phyloP scores from a whole-genome alignment of 139 green algal genomes.

The Chlorella sp. region DNA sequence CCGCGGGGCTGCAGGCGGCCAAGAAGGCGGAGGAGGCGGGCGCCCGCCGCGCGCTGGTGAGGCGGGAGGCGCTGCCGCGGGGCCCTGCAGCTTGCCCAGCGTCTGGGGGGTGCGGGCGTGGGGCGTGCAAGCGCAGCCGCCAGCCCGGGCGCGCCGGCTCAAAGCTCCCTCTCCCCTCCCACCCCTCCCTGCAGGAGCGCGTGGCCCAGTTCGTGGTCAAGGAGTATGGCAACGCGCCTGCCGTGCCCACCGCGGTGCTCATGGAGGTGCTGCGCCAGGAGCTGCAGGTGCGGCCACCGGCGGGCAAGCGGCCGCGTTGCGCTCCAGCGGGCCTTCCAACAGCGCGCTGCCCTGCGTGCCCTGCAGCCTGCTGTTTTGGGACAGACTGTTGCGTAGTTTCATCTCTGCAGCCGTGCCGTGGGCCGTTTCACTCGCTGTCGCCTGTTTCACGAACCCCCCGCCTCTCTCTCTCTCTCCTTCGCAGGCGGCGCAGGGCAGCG shows the following conservation, averaged over 20 bases:
- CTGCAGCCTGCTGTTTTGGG: not conserved
- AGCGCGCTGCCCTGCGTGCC: not conserved
- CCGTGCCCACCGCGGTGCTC: constrained; percentile 63
- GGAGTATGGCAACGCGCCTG: constrained; percentile 55
- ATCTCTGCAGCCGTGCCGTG: not conserved
- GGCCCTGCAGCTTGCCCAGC: too few species aligned
- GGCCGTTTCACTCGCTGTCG: too few species aligned
- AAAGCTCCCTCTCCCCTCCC: not conserved
- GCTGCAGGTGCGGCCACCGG: constrained; percentile 64
- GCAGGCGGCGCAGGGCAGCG: constrained; percentile 23
- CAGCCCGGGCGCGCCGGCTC: not conserved
- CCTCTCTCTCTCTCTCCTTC: not conserved
- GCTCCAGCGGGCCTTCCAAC: not conserved
- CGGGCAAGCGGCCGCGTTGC: not conserved
- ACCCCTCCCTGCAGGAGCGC: constrained; percentile 55
- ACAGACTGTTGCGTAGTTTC: too few species aligned
- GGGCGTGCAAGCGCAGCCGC: not conserved
- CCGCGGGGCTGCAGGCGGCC: constrained; percentile 64
- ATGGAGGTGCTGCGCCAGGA: constrained; percentile 76
- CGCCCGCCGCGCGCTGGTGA: constrained; percentile 66
- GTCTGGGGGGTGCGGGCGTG: not conserved
- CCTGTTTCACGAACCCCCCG: too few species aligned
- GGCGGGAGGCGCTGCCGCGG: not conserved
- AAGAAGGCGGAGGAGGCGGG: constrained; percentile 56
- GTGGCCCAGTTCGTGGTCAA: constrained; percentile 64